Evolutionary conservation across 139 green algal genomes (phyloP).

Genomic region (Limnomonas spitsbergensis): DNA sequence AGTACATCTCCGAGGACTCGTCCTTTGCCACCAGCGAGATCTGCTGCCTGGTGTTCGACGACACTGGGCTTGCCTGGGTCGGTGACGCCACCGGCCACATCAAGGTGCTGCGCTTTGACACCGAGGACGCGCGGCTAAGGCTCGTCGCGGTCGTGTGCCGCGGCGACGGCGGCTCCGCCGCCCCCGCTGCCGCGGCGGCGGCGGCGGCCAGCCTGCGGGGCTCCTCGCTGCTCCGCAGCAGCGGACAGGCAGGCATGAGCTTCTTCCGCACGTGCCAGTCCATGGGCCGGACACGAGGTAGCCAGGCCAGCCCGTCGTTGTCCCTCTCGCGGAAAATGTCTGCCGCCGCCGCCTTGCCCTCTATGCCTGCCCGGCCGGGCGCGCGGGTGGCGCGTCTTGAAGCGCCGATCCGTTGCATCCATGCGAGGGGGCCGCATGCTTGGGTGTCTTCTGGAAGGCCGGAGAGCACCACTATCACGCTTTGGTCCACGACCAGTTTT

Average conservation of each 20-base stretch:
- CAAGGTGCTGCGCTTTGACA: conserved; percentile 4
- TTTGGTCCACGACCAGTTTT: not conserved
- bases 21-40: not conserved
- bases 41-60: not conserved
- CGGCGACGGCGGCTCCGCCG: no score
- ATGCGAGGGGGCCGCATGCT: not conserved
- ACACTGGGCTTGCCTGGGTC: conserved; percentile 3
- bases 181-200: no score
- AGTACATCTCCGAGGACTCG: not conserved
- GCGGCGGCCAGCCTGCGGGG: no score
- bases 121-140: not conserved
- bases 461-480: not conserved
- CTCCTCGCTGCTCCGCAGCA: no score
- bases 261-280: no score
- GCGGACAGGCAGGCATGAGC: no score
- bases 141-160: not conserved
- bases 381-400: not conserved
- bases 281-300: no score
- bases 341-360: not conserved
- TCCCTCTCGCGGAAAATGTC: not conserved
- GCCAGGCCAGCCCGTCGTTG: not conserved
- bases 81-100: conserved; percentile 1
- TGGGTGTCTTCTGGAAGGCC: not conserved
- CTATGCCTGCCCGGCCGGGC: no score
- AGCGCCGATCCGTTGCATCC: not conserved